Evolutionary conservation across 169 alveolate genomes (phyloP), one percentile per base, ranked within the genome.

Genomic region (Nephromyces sp.): DNA sequence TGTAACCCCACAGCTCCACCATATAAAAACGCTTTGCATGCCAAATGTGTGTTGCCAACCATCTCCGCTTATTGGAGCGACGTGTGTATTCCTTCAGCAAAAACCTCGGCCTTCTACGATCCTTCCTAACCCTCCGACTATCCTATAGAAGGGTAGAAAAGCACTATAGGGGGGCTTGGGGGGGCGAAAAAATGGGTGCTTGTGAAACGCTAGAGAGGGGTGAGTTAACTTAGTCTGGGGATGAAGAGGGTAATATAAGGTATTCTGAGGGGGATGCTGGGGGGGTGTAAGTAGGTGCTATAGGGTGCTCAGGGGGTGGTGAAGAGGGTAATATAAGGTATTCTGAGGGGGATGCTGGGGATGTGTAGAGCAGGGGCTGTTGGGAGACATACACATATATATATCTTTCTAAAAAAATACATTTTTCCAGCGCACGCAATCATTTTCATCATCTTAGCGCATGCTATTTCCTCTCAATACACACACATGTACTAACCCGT

Each of bases 41-140:
- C 87, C 91, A 94, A 1, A 92, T 29, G 79, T 94, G 98, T 30
- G 97, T 92, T 75, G 88, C 94, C 69, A 92, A 70, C 97, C 98
- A 94, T 31, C 81, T 71, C 84, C 32, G 57, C 57, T 43, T 43
- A 15, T n/a, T 43, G 25, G 57, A 43, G 57, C 57, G 57, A 43
- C n/a, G 15, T 43, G 15, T 15, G n/a, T 43, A 43, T 43, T 15
- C 57, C 15, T 15, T 15, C 15, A 15, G 15, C n/a, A 43, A 43
- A 43, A 15, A 15, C 25, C 57, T 15, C 25, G 57, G 57, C 15
- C 57, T 15, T 15, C 57, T 15, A 43, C 57, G 57, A 43, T 43
- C 57, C n/a, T 43, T 43, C n/a, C 57, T 15, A 15, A 43, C 57
- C 15, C 57, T 15, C 15, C 57, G 57, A 43, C 57, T 43, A 15